Evolutionary conservation across 495 filamentous ascomycete species (phyloP).

Genomic region (Rhypophila decipiens): DNA sequence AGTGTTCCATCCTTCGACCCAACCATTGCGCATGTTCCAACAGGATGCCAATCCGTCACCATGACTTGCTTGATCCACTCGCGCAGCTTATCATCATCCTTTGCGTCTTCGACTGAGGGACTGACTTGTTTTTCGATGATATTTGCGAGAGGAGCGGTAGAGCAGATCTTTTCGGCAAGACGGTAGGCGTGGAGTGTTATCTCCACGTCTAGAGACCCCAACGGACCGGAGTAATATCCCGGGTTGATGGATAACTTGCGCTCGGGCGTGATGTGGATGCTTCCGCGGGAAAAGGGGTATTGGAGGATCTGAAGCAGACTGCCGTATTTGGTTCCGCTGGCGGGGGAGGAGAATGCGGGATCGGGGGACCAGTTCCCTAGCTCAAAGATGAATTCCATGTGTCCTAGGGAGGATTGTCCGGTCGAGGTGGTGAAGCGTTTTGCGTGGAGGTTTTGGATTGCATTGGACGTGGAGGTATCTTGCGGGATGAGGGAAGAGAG

Average conservation of each 20-base stretch:
- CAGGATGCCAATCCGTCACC: slow-evolving; percentile 41
- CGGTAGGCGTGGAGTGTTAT: slow-evolving; percentile 32
- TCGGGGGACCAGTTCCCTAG: slow-evolving; percentile 43
- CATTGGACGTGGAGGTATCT: slow-evolving; percentile 3
- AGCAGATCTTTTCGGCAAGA: slow-evolving; percentile 39
- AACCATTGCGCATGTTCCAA: slow-evolving; percentile 52
- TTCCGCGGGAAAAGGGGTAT: slow-evolving; percentile 45
- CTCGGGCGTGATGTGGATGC: slow-evolving; percentile 36
- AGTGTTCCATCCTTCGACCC: too few species aligned
- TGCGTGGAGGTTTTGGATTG: slow-evolving; percentile 14
- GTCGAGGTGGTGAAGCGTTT: slow-evolving; percentile 33
- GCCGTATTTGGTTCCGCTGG: slow-evolving; percentile 38
- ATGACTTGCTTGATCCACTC: slow-evolving; percentile 34
- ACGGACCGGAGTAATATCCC: slow-evolving; percentile 30
- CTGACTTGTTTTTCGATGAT: slow-evolving; percentile 35
- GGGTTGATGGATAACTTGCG: slow-evolving; percentile 33
- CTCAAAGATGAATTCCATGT: slow-evolving; percentile 48
- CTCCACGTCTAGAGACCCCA: slow-evolving; percentile 38
- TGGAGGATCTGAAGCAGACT: slow-evolving; percentile 50
- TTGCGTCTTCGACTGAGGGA: slow-evolving; percentile 20
- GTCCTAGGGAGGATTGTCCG: slow-evolving; percentile 27
- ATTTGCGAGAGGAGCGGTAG: slow-evolving; percentile 31
- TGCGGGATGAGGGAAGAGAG: not conserved
- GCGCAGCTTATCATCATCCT: slow-evolving; percentile 28
- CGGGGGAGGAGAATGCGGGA: slow-evolving; percentile 22